Base-by-base conservation (phyloP, 768 basidiomycete species). In the Boletus fagicola region DNA sequence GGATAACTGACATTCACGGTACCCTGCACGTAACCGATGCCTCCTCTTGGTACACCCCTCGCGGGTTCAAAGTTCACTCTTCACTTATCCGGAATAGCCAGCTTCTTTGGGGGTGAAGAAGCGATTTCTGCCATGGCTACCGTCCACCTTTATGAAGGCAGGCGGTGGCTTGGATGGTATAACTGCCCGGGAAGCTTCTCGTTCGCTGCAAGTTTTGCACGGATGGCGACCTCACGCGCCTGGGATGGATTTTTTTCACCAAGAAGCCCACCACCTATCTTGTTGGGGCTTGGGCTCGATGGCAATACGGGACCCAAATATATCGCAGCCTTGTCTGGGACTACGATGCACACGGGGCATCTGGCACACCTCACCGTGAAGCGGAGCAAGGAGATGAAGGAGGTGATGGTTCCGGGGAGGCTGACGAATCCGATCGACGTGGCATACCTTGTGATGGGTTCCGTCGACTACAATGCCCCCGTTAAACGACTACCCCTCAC, bases 121-220 rank as follows among this genome's bases (percentile, higher is more conserved):
- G 72, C 70, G 5, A 65, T 75, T 24, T 64, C 72, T 9, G 72
- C 74, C 28, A 74, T 76, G 64, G 63, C 66, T 12, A 65, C 69
- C 26, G 64, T 76, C 15, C 75, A 74, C 49, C 59, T 75, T 20
- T 73, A 65, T 51, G 49, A 67, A 49, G 66, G 66, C 24, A 66
- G 69, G 49, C 67, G 65, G 38, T 76, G 70, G 71, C 54, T 75
- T 15, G 75, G 74, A 18, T 75, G 70, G 70, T 75, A 75, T 30
- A 76, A 75, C 51, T 72, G 66, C n/a, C 74, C 72, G 0, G 75
- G 74, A 31, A 66, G 58, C 11, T 72, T 69, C 36, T 50, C 52
- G 5, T 62, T 75, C 38, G 74, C 73, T 20, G 69, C 63, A 45
- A 62, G 65, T 10, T 74, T 74, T 50, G 68, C 69, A 2, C 62